Base-by-base conservation (phyloP, 768 basidiomycete species). In the Rhodotorula babjevae region DNA sequence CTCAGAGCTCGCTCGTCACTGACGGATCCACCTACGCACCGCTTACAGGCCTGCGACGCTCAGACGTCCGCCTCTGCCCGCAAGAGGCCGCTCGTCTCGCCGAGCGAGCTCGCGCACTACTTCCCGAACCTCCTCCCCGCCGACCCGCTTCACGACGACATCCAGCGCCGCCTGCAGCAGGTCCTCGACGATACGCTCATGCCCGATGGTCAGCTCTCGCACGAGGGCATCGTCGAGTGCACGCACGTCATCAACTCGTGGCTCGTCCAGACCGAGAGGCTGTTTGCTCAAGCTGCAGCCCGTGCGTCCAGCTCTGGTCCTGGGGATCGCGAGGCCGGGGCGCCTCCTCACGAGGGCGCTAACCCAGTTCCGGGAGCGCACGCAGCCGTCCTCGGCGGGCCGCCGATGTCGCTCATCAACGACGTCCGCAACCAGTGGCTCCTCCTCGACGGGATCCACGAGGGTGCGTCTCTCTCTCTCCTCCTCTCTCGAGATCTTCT, bases 371-470 rank as follows among this genome's bases (percentile, higher is more conserved):
- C 33, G 12, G 15, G n/a, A 12, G 19, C 59, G 21, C 33, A 12
- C 23, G 47, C 44, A 65, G 63, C 47, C 6, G 16, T 60, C 8
- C 21, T 57, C 33, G 65, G 65, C 4, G 65, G 65, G 1, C 57
- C 65, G 33, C 57, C 57, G 2, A 18, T 12, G 5, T 15, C 31
- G 15, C 57, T 66, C 11, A 21, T 59, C 16, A 11, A 59, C 27
- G 57, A 59, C 27, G 49, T 66, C 52, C 60, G 59, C 18, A 31
- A 25, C 25, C 59, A 65, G 1, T 70, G 69, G 69, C 9, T 4
- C 29, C 29, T 66, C n/a, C 59, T 72, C 12, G 71, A 72, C 49
- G 49, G 63, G 31, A 64, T 72, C 31, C 71, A 72, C 62, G 62
- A 57, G 15, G 71, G 61, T 27, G 36, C n/a, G 64, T 23, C 21